Evolutionary conservation across 2,329 filamentous ascomycete genomes (phyloP).

Genomic region (Hirsutella minnesotensis): DNA sequence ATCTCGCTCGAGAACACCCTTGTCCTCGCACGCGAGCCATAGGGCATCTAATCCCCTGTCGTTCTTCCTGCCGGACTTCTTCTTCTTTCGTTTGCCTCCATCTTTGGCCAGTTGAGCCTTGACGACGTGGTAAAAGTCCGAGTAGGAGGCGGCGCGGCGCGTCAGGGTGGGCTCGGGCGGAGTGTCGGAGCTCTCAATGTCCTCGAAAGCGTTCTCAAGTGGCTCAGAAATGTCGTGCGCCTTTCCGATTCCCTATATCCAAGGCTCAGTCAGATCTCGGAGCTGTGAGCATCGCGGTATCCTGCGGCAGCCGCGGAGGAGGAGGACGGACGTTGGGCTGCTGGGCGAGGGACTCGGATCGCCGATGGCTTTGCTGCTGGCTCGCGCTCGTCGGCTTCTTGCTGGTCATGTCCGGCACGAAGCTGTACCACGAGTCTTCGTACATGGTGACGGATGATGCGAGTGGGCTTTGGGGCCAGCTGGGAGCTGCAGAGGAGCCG

Average conservation of each 20-base stretch:
- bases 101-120: constrained; percentile 45
- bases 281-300: constrained; percentile 3
- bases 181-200: constrained; percentile 38
- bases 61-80: constrained; percentile 21
- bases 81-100: constrained; percentile 24
- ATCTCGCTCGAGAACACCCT: constrained; percentile 12
- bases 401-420: constrained; percentile 50
- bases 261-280: constrained; percentile 12
- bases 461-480: constrained; percentile 2
- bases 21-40: constrained; percentile 15
- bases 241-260: constrained; percentile 46
- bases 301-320: not conserved
- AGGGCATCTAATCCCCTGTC: constrained; percentile 40
- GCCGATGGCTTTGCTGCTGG: constrained; percentile 40
- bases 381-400: constrained; percentile 28
- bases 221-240: constrained; percentile 38
- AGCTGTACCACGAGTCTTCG: constrained; percentile 76
- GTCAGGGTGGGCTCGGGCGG: constrained; percentile 56
- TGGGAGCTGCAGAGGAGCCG: constrained; percentile 4
- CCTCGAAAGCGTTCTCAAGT: constrained; percentile 47
- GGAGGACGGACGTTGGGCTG: constrained; percentile 44
- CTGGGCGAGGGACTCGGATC: constrained; percentile 58
- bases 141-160: constrained; percentile 61
- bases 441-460: constrained; percentile 44
- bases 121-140: constrained; percentile 59